Conservation (phyloP, 1,139 yeast species). For the Suhomyces choctaworum region DNA sequence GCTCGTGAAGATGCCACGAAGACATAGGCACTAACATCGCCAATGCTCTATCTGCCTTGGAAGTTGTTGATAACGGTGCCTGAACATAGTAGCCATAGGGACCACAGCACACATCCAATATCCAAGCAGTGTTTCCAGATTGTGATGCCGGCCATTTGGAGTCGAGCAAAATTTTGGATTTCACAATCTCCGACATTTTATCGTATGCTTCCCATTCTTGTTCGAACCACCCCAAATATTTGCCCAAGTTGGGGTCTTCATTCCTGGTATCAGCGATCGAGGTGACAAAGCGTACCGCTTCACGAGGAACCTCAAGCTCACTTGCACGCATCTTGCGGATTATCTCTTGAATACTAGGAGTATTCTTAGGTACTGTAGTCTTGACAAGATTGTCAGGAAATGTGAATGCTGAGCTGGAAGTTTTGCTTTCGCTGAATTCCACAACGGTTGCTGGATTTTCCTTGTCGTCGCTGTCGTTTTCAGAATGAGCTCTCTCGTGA, state of each 20-base stretch:
- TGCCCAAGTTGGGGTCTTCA: constrained; percentile 8
- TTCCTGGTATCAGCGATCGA: constrained; percentile 6
- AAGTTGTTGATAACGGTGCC: constrained; percentile 8
- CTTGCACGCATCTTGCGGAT: constrained; percentile 8
- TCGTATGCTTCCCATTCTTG: constrained; percentile 10
- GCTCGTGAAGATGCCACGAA: constrained; percentile 11
- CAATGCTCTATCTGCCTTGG: constrained; percentile 10
- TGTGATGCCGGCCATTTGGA: constrained; percentile 9
- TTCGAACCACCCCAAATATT: constrained; percentile 8
- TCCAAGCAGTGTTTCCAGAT: constrained; percentile 10
- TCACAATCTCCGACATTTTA: constrained; percentile 6
- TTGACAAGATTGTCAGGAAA: background rate
- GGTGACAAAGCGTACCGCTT: constrained; percentile 4
- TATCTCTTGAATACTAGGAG: constrained; percentile 4
- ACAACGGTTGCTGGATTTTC: background rate
- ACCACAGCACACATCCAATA: constrained; percentile 8
- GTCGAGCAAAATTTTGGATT: constrained; percentile 5
- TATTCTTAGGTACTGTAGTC: background rate
- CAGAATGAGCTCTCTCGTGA: background rate
- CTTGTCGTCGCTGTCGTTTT: background rate
- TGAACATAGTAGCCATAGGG: constrained; percentile 10
- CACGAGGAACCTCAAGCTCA: constrained; percentile 3
- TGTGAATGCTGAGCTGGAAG: background rate
- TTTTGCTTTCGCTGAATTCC: no score
- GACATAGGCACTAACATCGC: constrained; percentile 12